Conservation (phyloP, 495 filamentous ascomycete species). For the Tuber brumale region DNA sequence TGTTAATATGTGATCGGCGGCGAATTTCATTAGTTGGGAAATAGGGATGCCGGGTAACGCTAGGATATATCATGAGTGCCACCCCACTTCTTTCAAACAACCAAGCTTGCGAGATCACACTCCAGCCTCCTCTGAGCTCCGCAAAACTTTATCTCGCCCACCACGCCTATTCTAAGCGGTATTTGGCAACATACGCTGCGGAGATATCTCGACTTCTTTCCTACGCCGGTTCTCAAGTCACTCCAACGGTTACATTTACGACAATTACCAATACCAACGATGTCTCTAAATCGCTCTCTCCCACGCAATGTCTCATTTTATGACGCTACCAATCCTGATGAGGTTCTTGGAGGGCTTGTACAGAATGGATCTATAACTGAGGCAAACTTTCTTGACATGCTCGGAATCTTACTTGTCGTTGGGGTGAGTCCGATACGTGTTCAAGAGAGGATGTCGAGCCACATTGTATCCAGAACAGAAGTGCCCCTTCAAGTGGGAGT, state of each 20-base stretch:
- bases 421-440: neutral
- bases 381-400: slow-evolving; percentile 11
- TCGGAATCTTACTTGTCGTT: slow-evolving; percentile 15
- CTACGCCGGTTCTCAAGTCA: too few relatives aligned
- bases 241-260: too few relatives aligned
- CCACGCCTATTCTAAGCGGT: neutral
- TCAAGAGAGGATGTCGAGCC: slow-evolving; percentile 14
- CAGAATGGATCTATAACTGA: too few relatives aligned
- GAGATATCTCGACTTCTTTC: too few relatives aligned
- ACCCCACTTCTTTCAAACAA: neutral
- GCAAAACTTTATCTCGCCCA: neutral
- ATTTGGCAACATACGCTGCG: neutral
- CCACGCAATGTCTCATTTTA: too few relatives aligned
- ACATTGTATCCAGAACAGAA: neutral
- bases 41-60: neutral
- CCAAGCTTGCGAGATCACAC: too few relatives aligned
- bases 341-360: too few relatives aligned
- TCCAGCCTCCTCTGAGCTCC: neutral
- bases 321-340: too few relatives aligned
- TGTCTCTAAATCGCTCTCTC: too few relatives aligned
- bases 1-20: neutral
- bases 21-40: neutral
- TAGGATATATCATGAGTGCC: neutral
- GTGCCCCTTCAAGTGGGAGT: too few relatives aligned
- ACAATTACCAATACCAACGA: too few relatives aligned